Evolutionary conservation across 2,329 filamentous ascomycete genomes (phyloP), one percentile per base, ranked within the genome.

Genomic region (Dactylellina cionopaga): DNA sequence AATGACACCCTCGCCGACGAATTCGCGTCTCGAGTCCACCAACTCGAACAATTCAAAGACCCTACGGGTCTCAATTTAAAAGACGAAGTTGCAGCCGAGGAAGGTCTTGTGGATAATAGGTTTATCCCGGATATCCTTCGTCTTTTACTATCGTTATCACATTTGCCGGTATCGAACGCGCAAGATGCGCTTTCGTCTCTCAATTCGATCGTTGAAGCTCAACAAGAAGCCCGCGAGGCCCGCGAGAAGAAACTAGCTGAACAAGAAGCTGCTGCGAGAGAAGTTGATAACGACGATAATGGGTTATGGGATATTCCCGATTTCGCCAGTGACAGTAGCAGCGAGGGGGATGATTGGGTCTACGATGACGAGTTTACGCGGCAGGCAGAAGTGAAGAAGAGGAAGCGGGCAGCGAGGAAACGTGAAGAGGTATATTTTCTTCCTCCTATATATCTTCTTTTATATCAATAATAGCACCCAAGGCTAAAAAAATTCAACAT

Each of bases 1-100:
- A 88, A 91, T 74, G 93, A 97, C 76, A 87, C 87, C 37, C 82
- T 97, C 24, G 92, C 92, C 10, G 88, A 93, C 78, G 88, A 88
- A 4, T 81, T 92, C 0, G 33, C 31, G 1, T 39, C 24, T 5
- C 11, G 68, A 11, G 31, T 59, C 3, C 25, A 39, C 1, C 19
- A 24, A 11, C 80, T 92, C 11, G 81, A 85, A 37, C 85, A 88
- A 70, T 80, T 96, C 17, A 31, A 25, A 17, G 47, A 51, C 13
- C 81, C 84, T 9, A 24, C 15, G n/a, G 44, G 15, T 78, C 81
- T 29, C 79, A 80, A 11, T 76, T 78, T 3, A 59, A 79, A 7
- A 70, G 76, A 27, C 46, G 64, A 10, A 65, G 78, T 70, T 54
- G 82, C 81, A 33, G 84, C 84, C 43, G 88, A 49, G 10, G 59